Evolutionary conservation across 148 eudicot genomes (phyloP).

Genomic region (Silene uniflora): DNA sequence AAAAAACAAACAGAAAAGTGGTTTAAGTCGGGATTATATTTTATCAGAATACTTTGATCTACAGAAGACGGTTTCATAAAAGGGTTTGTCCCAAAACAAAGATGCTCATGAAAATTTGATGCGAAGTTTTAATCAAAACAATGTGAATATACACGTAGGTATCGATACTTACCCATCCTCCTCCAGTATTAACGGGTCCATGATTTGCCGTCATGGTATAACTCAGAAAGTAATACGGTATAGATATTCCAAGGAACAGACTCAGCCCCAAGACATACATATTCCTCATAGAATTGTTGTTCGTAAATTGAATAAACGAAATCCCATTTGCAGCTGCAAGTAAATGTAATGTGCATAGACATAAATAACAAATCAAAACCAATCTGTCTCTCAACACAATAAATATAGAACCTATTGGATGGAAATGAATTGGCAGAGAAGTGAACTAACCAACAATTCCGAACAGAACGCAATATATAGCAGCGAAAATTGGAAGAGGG

Average conservation of each 20-base stretch:
- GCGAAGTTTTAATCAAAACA: neutral
- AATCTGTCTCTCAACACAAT: neutral
- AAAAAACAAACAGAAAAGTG: constrained; percentile 16
- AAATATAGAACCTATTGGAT: neutral
- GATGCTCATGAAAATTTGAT: neutral
- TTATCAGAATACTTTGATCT: too few relatives aligned
- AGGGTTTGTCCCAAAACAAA: neutral
- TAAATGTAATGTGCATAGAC: too few relatives aligned
- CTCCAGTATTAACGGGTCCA: constrained; percentile 76
- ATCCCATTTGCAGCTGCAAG: constrained; percentile 78
- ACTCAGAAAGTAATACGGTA: constrained; percentile 75
- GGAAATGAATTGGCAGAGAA: neutral
- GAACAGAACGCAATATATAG: constrained; percentile 73
- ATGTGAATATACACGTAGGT: neutral
- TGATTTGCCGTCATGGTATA: constrained; percentile 41
- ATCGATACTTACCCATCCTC: constrained; percentile 68
- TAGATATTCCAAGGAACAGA: constrained; percentile 85
- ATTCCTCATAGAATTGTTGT: constrained; percentile 81
- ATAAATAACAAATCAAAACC: neutral
- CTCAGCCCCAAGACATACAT: constrained; percentile 78
- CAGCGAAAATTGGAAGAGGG: constrained; percentile 92
- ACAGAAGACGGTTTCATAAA: neutral
- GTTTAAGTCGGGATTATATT: neutral
- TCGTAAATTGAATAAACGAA: constrained; percentile 74
- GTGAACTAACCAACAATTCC: constrained; percentile 79